These are phyloP conservation scores for Haplographium delicatum DNA, from an alignment of 495 filamentous ascomycete genomes.

Conservation along the genomic window DNA sequence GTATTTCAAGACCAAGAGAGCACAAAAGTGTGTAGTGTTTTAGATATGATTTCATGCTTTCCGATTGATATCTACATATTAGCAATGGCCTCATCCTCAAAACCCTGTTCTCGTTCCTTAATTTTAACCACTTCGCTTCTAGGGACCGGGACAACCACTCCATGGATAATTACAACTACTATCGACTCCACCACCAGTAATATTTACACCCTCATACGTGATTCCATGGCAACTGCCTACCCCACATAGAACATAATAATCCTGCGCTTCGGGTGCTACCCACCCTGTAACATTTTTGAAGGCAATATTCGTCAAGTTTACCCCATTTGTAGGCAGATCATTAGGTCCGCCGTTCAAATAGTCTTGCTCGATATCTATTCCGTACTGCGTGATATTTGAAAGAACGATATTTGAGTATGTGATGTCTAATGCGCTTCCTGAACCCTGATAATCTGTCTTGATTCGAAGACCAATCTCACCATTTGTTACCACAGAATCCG, in stretches of 20 bases:
- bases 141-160: constrained; percentile 22
- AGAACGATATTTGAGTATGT: constrained; percentile 55
- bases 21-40: too few relatives aligned
- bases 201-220: not conserved
- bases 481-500: constrained; percentile 43
- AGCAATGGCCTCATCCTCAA: too few relatives aligned
- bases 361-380: constrained; percentile 34
- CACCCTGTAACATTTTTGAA: not conserved
- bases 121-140: too few relatives aligned
- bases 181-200: not conserved
- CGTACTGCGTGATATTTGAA: constrained; percentile 51
- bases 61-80: too few relatives aligned
- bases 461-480: constrained; percentile 52
- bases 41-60: too few relatives aligned
- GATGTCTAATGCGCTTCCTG: constrained; percentile 48
- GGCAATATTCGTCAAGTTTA: not conserved
- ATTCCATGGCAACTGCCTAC: constrained; percentile 8
- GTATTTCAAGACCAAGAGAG: too few relatives aligned
- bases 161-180: constrained; percentile 9
- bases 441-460: constrained; percentile 54
- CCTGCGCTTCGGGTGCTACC: not conserved
- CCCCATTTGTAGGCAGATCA: constrained; percentile 2
- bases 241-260: constrained; percentile 13
- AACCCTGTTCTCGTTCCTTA: too few relatives aligned
- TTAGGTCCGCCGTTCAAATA: constrained; percentile 3